Percentiles rank a stretch among this genome's conserved stretches.
These are phyloP conservation scores for Thuidium tamariscinum DNA, from an alignment of 225 moss, liverwort and hornwort species.

Conservation along the genomic window DNA sequence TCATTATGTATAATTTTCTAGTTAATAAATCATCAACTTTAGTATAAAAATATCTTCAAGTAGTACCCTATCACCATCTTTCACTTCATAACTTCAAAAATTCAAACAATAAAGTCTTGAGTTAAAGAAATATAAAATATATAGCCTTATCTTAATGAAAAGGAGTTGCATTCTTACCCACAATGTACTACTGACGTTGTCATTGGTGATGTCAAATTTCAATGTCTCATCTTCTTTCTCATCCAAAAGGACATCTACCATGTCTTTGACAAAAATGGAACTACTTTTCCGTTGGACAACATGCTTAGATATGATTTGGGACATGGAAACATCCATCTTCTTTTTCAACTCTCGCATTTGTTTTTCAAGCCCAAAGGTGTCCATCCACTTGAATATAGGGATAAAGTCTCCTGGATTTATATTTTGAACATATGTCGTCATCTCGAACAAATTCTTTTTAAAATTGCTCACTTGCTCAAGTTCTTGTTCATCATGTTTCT, in stretches of 20 bases:
- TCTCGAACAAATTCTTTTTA: neutral
- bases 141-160: rapidly evolving
- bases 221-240: neutral
- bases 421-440: rapidly evolving
- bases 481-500: neutral
- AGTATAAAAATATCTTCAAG: neutral
- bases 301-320: neutral
- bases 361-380: neutral
- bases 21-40: neutral
- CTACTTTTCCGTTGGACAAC: neutral
- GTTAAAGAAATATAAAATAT: neutral
- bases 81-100: neutral
- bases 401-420: neutral
- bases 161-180: neutral
- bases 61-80: rapidly evolving
- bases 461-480: neutral
- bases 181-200: neutral
- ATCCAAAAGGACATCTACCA: neutral
- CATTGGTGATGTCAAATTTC: neutral
- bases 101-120: neutral
- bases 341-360: neutral
- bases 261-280: neutral
- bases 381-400: neutral
- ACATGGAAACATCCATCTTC: neutral
- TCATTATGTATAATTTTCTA: neutral